These are phyloP conservation scores for Cryptosporidium parvum DNA, from an alignment of 169 alveolate species.

Conservation along the genomic window DNA sequence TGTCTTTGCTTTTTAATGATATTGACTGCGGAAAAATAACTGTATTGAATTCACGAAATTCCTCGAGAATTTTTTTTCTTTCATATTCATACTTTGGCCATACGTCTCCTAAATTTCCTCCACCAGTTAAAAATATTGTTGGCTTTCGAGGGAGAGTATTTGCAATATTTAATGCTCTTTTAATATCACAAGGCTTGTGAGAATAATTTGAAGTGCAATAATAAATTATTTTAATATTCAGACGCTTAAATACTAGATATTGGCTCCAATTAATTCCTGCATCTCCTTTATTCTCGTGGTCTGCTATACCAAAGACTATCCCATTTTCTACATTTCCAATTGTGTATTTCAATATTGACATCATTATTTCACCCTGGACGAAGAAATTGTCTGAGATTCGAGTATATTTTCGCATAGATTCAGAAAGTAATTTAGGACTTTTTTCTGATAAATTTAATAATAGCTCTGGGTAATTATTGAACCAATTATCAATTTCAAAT, in stretches of 20 bases:
- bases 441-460: conserved; percentile 26
- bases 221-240: conserved; percentile 39
- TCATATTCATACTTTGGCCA: conserved; percentile 73
- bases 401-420: conserved; percentile 48
- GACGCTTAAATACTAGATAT: conserved; percentile 7
- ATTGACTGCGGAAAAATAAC: conserved; percentile 74
- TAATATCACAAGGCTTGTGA: conserved; percentile 44
- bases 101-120: conserved; percentile 74
- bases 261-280: conserved; percentile 77
- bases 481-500: conserved; percentile 48
- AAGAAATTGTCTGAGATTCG: conserved; percentile 20
- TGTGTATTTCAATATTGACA: conserved; percentile 18
- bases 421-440: conserved; percentile 37
- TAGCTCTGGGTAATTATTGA: conserved; percentile 28
- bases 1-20: conserved; percentile 1
- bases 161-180: conserved; percentile 45
- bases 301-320: conserved; percentile 75
- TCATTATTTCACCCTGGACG: conserved; percentile 38
- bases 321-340: conserved; percentile 26
- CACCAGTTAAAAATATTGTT: conserved; percentile 68
- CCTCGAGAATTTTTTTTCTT: conserved; percentile 24
- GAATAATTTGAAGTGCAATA: conserved; percentile 58
- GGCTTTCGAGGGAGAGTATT: conserved; percentile 16
- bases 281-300: conserved; percentile 77
- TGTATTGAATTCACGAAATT: conserved; percentile 39